Evolutionary conservation across 1,139 yeast genomes (phyloP), one percentile per base, ranked within the genome.

Genomic region (Sugiyamaella castrensis): DNA sequence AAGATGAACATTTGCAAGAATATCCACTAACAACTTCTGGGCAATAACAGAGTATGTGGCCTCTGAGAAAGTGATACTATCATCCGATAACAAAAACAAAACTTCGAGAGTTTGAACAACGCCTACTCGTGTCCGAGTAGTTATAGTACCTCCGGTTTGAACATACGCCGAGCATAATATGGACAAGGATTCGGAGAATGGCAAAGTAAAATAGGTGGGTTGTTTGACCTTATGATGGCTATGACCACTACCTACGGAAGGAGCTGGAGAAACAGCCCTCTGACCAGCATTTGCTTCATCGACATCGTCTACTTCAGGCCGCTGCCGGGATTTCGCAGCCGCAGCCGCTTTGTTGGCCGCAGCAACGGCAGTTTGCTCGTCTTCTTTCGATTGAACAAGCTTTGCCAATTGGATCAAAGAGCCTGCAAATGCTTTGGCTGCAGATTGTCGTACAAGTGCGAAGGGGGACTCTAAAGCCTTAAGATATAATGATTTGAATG

Each of bases 381-480:
- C 59, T 28, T 54, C 55, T 41, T 57, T 61, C 9, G 59, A 48
- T 12, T 59, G 48, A 2, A 58, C 53, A 19, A 60, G 52, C 11
- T 54, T 54, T 9, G 54, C 41, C 12, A 64, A 53, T 28, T 58
- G 60, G 9, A 57, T 37, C 4, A 61, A 40, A 1, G 59, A 60
- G 8, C 54, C 47, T 1, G 69, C 66, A 54, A 66, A 56, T 46
- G 67, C 59, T 13, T 49, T 52, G 3, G 71, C 67, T 24, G 70
- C 71, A 8, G 69, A 54, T 40, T 58, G 57, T 2, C 71, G 58
- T 8, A 65, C 69, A 12, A 48, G 34, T 2, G 55, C 50, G 47
- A 54, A 58, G 1, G 60, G 56, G 2, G 65, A 57, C 13, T 64
- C 69, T 26, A 67, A 46, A 1, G 68, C 63, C 37, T 60, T 67